Percentiles rank a stretch among this genome's conserved stretches.
These are phyloP conservation scores for Monilinia vaccinii-corymbosi DNA, from an alignment of 2,329 filamentous ascomycete genomes.

Conservation along the genomic window DNA sequence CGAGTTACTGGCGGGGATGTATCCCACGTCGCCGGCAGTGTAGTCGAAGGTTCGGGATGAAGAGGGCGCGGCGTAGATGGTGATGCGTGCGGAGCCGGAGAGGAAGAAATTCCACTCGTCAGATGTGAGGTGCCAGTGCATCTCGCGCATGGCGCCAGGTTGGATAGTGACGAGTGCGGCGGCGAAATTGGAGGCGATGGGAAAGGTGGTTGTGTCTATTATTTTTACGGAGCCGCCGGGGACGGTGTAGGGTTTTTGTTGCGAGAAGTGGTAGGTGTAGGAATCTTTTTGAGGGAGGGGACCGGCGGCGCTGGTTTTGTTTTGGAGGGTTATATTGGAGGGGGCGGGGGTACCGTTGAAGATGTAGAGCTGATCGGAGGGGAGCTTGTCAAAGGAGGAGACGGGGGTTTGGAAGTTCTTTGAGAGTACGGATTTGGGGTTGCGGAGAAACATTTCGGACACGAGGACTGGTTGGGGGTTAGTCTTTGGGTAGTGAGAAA, in stretches of 20 bases:
- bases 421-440: constrained; percentile 38
- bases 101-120: constrained; percentile 12
- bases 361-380: constrained; percentile 41
- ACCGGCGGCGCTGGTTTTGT: constrained; percentile 37
- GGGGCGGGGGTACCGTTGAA: constrained; percentile 42
- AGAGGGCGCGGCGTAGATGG: constrained; percentile 5
- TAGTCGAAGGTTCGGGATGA: constrained; percentile 40
- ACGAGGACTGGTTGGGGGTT: constrained; percentile 32
- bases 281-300: constrained; percentile 29
- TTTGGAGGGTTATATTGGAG: constrained; percentile 36
- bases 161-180: constrained; percentile 48
- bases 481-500: background rate
- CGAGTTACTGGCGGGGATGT: constrained; percentile 43
- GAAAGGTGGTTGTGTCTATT: constrained; percentile 48
- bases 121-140: constrained; percentile 49
- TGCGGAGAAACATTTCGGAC: constrained; percentile 24
- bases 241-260: constrained; percentile 35
- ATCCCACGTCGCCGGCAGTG: constrained; percentile 40
- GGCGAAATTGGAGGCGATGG: constrained; percentile 45
- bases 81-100: constrained; percentile 9
- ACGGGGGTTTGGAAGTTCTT: constrained; percentile 44
- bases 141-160: constrained; percentile 54
- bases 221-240: constrained; percentile 52
- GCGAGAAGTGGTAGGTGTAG: constrained; percentile 44
- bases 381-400: constrained; percentile 39